Conservation (phyloP, 148 eudicot genomes). For the Fagopyrum esculentum region DNA sequence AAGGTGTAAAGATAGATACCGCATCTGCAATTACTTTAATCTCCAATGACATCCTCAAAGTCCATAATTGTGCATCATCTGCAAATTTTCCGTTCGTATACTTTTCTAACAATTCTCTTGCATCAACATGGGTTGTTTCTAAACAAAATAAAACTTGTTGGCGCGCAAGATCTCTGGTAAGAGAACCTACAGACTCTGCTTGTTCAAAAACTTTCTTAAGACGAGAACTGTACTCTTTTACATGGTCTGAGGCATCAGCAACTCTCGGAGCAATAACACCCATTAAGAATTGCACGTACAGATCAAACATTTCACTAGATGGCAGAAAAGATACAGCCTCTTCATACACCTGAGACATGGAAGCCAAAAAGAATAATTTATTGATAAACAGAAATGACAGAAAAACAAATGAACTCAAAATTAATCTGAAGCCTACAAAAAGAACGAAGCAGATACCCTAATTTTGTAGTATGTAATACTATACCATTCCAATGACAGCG, state of each 20-base stretch:
- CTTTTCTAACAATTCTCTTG: slow-evolving; percentile 49
- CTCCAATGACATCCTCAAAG: slow-evolving; percentile 57
- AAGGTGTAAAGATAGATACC: slow-evolving; percentile 30
- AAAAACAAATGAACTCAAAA: neutral
- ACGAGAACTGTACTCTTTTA: slow-evolving; percentile 35
- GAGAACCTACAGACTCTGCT: slow-evolving; percentile 57
- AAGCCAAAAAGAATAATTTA: neutral
- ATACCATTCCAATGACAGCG: neutral
- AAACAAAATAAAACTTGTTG: slow-evolving; percentile 43
- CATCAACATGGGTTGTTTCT: slow-evolving; percentile 41
- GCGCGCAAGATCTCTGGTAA: slow-evolving; percentile 69
- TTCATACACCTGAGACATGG: slow-evolving; percentile 57
- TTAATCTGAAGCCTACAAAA: neutral
- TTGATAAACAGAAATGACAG: neutral
- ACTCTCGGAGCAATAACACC: slow-evolving; percentile 24
- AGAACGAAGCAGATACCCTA: neutral
- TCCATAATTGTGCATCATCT: slow-evolving; percentile 49
- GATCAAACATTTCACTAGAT: slow-evolving; percentile 43
- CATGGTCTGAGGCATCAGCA: slow-evolving; percentile 22
- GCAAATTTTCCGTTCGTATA: slow-evolving; percentile 52
- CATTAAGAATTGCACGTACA: slow-evolving; percentile 56
- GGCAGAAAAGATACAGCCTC: slow-evolving; percentile 49
- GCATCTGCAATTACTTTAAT: slow-evolving; percentile 32
- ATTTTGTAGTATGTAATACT: neutral
- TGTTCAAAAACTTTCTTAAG: slow-evolving; percentile 39